phyloP scores from a whole-genome alignment of 441 rosid genomes.

The Gossypium davidsonii region DNA sequence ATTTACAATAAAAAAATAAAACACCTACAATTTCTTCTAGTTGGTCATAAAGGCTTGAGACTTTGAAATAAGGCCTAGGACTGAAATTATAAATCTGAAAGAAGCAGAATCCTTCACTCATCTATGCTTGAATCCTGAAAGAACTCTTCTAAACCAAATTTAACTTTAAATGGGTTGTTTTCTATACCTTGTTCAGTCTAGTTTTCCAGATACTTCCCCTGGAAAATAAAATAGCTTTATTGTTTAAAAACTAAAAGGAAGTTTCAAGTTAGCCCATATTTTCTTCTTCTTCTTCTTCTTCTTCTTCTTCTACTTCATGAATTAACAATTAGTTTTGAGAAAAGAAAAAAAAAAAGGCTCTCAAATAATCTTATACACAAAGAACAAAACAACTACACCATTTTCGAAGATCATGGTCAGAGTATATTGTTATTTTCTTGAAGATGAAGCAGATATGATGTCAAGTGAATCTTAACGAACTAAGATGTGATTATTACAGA shows the following conservation, averaged over 20 bases:
- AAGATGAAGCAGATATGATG: conserved; percentile 2
- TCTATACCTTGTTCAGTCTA: background rate
- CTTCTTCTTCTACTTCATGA: background rate
- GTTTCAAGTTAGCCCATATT: background rate
- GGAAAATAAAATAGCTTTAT: background rate
- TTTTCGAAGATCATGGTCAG: background rate
- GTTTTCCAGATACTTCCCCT: background rate
- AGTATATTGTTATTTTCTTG: background rate
- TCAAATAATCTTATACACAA: background rate
- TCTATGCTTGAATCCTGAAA: background rate
- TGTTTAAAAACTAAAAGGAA: background rate
- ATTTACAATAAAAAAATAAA: background rate
- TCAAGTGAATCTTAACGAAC: background rate
- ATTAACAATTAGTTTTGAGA: background rate
- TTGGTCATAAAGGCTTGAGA: background rate
- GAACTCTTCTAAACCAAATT: background rate
- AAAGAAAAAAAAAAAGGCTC: background rate
- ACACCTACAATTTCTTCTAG: background rate
- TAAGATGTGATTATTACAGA: background rate
- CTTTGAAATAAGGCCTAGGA: background rate
- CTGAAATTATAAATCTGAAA: background rate
- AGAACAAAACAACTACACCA: background rate
- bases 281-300: background rate
- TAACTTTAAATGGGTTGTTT: background rate
- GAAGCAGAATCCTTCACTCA: background rate